Evolutionary conservation across 768 basidiomycete genomes (phyloP).

Genomic region (Trametes gibbosa): DNA sequence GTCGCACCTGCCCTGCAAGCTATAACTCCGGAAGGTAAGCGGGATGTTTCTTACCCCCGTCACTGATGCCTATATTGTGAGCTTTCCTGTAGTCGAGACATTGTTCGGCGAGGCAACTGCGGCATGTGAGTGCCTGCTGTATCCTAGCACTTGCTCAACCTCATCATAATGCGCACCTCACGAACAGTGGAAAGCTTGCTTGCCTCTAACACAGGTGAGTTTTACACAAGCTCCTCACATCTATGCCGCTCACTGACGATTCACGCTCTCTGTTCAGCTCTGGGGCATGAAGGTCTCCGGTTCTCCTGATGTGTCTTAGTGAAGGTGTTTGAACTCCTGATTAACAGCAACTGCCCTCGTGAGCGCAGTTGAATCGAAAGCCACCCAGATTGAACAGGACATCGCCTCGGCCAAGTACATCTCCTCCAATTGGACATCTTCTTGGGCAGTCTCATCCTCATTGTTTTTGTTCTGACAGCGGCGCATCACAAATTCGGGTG

Average conservation of each 20-base stretch:
- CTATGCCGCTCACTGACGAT: not conserved
- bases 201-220: not conserved
- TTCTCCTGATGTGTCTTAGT: too few species aligned
- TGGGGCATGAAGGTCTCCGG: not conserved
- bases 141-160: too few species aligned
- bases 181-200: not conserved
- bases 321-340: too few species aligned
- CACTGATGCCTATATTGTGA: not conserved
- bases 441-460: not conserved
- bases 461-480: not conserved
- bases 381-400: not conserved
- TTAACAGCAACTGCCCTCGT: not conserved
- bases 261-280: not conserved
- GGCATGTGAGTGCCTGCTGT: not conserved
- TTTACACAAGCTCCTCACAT: too few species aligned
- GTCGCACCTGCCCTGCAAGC: conserved; percentile 1
- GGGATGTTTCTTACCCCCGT: too few species aligned
- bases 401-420: not conserved
- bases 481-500: not conserved
- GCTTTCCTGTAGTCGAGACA: not conserved
- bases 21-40: conserved; percentile 1
- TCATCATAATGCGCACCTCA: not conserved
- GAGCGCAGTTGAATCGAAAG: not conserved
- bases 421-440: not conserved
- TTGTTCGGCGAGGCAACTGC: conserved; percentile 5